These are phyloP conservation scores for Spinacia oleracea DNA, from an alignment of 179 eudicot species.

Conservation along the genomic window DNA sequence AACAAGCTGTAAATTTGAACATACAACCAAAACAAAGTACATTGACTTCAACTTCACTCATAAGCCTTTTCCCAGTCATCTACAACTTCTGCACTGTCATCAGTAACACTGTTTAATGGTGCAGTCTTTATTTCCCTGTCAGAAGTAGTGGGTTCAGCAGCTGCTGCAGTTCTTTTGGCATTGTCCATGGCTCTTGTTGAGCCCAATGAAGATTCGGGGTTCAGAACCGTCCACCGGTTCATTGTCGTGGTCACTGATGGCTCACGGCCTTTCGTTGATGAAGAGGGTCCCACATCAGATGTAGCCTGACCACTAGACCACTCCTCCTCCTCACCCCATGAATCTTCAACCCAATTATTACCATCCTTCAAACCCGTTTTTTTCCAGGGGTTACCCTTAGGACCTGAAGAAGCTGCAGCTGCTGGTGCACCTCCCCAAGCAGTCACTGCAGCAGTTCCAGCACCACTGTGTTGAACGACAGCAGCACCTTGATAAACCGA, in stretches of 20 bases:
- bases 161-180: slow-evolving; percentile 31
- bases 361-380: slow-evolving; percentile 75
- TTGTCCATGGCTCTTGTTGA: slow-evolving; percentile 32
- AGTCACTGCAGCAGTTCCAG: slow-evolving; percentile 32
- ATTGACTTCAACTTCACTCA: slow-evolving; percentile 44
- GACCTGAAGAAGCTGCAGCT: slow-evolving; percentile 31
- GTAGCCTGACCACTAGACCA: slow-evolving; percentile 39
- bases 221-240: slow-evolving; percentile 78
- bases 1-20: background rate
- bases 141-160: slow-evolving; percentile 19
- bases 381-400: slow-evolving; percentile 75
- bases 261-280: slow-evolving; percentile 51
- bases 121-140: slow-evolving; percentile 26
- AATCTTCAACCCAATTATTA: slow-evolving; percentile 51
- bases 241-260: slow-evolving; percentile 45
- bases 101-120: slow-evolving; percentile 30
- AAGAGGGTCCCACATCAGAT: slow-evolving; percentile 26
- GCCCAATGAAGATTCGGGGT: slow-evolving; percentile 39
- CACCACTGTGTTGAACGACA: slow-evolving; percentile 41
- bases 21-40: background rate
- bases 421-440: slow-evolving; percentile 64
- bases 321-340: slow-evolving; percentile 74
- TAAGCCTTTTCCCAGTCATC: slow-evolving; percentile 94
- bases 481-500: slow-evolving; percentile 76
- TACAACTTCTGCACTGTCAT: slow-evolving; percentile 44